Evolutionary conservation across 2,329 filamentous ascomycete species (phyloP).

Genomic region (Alternaria longipes): DNA sequence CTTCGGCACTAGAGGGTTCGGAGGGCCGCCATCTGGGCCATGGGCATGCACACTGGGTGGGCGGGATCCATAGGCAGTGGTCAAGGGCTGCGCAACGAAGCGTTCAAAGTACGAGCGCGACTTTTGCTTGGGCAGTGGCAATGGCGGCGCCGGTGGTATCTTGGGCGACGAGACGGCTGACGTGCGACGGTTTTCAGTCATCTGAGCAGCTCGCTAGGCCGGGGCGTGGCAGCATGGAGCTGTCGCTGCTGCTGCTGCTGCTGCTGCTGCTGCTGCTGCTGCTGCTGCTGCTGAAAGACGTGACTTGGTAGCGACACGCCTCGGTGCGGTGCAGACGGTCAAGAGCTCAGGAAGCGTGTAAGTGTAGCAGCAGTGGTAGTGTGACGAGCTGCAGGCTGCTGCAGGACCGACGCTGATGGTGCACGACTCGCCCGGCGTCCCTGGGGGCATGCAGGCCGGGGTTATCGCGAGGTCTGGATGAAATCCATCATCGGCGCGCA

Average conservation of each 20-base stretch:
- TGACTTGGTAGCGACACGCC: not conserved
- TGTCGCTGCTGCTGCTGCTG: not conserved
- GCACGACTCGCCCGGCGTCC: slow-evolving; percentile 13
- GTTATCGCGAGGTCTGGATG: slow-evolving; percentile 8
- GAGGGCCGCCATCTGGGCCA: slow-evolving; percentile 49
- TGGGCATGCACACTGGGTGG: slow-evolving; percentile 62
- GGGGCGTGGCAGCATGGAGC: not conserved
- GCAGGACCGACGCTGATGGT: slow-evolving; percentile 8
- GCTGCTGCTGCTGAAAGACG: too few relatives aligned
- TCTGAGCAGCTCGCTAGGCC: slow-evolving; percentile 3
- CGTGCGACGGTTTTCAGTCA: slow-evolving; percentile 20
- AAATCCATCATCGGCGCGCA: slow-evolving; percentile 17
- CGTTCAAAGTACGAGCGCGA: slow-evolving; percentile 56
- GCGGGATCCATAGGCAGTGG: slow-evolving; percentile 60
- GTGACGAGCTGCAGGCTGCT: slow-evolving; percentile 13
- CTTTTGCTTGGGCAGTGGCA: slow-evolving; percentile 45
- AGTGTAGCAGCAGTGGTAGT: not conserved
- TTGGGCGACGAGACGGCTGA: slow-evolving; percentile 19
- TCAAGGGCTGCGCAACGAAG: slow-evolving; percentile 64
- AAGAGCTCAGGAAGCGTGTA: not conserved
- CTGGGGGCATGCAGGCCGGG: slow-evolving; percentile 11
- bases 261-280: not conserved
- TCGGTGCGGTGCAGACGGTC: not conserved
- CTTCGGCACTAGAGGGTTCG: slow-evolving; percentile 49
- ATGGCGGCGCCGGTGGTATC: slow-evolving; percentile 48